phyloP scores from a whole-genome alignment of 2,329 filamentous ascomycete genomes.

The Verticillium nonalfalfae region DNA sequence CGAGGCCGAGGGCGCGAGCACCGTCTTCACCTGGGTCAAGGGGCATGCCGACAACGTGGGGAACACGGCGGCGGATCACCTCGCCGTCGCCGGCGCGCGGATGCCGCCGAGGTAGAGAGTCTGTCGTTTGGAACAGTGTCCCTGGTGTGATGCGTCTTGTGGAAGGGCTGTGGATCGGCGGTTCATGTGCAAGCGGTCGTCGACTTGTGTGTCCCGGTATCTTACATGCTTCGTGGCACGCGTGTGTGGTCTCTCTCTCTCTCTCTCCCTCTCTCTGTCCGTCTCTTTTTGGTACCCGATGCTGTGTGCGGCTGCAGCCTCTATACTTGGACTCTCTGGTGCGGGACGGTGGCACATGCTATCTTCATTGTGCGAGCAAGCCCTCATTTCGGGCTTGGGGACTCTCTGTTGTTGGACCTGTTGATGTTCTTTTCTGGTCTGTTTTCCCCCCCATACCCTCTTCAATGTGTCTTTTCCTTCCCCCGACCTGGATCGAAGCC shows the following conservation, averaged over 20 bases:
- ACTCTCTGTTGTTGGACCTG: too few species aligned
- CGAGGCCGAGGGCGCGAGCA: slow-evolving; percentile 50
- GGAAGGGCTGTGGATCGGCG: background rate
- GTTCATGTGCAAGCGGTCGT: too few species aligned
- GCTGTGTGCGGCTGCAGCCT: too few species aligned
- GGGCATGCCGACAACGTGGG: slow-evolving; percentile 69
- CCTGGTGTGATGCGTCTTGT: too few species aligned
- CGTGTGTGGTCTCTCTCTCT: background rate
- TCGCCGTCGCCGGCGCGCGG: slow-evolving; percentile 54
- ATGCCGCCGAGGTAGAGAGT: slow-evolving; percentile 11
- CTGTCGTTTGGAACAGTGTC: background rate
- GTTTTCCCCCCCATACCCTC: too few species aligned
- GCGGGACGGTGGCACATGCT: background rate
- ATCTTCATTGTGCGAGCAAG: background rate
- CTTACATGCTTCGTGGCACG: background rate
- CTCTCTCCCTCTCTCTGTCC: background rate
- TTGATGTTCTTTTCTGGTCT: too few species aligned
- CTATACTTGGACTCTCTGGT: too few species aligned
- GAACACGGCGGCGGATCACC: slow-evolving; percentile 72
- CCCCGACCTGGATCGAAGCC: too few species aligned
- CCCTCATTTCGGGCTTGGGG: too few species aligned
- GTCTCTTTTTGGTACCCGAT: background rate
- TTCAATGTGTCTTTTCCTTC: too few species aligned
- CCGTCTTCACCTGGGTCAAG: slow-evolving; percentile 82
- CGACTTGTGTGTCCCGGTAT: background rate